phyloP scores from a whole-genome alignment of 75 land plant species.

The Cryptomeria japonica region DNA sequence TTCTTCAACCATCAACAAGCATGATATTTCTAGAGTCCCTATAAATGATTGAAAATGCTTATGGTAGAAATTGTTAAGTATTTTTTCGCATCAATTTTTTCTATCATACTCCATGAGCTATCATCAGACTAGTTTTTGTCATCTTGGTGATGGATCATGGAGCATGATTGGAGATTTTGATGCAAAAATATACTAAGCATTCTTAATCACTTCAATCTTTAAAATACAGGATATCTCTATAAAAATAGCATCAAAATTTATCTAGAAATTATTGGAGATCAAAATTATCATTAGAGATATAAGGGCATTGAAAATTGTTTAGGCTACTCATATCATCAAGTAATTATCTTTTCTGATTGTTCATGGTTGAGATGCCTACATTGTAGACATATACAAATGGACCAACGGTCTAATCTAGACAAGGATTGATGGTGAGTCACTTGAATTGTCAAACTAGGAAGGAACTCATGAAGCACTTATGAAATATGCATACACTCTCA shows the following conservation, averaged over 20 bases:
- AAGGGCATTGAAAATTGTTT: not conserved
- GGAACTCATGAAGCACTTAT: not conserved
- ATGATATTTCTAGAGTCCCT: no score
- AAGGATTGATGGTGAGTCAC: not conserved
- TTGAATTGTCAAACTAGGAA: not conserved
- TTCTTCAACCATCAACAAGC: no score
- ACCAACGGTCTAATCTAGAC: not conserved
- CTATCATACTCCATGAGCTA: no score
- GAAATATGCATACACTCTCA: not conserved
- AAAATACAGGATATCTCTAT: not conserved
- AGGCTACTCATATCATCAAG: not conserved
- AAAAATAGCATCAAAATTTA: not conserved
- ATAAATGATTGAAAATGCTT: no score
- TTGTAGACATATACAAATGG: not conserved
- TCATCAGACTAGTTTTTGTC: no score
- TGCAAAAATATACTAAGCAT: no score
- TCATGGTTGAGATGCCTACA: not conserved
- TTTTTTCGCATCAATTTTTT: no score
- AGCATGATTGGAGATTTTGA: no score
- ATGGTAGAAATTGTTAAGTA: no score
- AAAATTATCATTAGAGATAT: no score
- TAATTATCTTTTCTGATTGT: not conserved
- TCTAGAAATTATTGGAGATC: not conserved
- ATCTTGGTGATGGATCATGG: no score
- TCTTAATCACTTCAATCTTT: no score